These are phyloP conservation scores for Brassica nigra DNA, from an alignment of 345 rosid species.

Conservation along the genomic window DNA sequence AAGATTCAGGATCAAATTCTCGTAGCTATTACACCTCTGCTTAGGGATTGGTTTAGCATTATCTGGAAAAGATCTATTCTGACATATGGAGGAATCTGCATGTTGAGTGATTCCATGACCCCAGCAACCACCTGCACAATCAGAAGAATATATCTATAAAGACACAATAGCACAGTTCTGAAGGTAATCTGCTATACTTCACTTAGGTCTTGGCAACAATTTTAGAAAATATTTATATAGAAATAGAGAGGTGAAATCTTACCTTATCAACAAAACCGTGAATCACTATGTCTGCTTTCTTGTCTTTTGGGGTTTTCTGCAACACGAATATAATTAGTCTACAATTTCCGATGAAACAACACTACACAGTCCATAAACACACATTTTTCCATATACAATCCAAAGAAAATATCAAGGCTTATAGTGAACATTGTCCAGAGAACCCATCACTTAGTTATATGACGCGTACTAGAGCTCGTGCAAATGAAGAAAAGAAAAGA, in stretches of 20 bases:
- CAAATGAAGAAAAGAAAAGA: conserved; percentile 3
- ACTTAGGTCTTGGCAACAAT: background rate
- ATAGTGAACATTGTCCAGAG: background rate
- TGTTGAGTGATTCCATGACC: conserved; percentile 65
- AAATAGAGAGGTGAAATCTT: conserved; percentile 13
- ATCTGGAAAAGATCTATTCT: conserved; percentile 78
- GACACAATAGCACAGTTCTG: background rate
- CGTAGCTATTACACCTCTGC: conserved; percentile 49
- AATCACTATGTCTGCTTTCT: conserved; percentile 88
- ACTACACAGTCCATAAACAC: background rate
- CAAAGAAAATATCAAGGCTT: conserved; percentile 2
- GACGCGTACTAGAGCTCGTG: too few species aligned
- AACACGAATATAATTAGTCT: conserved; percentile 25
- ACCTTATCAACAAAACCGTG: conserved; percentile 95
- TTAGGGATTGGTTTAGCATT: conserved; percentile 61
- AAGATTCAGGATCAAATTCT: background rate
- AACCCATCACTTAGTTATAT: background rate
- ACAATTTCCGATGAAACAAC: background rate
- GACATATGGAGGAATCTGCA: conserved; percentile 76
- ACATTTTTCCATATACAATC: background rate
- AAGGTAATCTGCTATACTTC: background rate
- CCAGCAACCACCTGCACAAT: conserved; percentile 78
- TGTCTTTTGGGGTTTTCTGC: conserved; percentile 98
- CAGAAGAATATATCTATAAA: conserved; percentile 40
- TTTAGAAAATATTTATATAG: background rate